A percentile compares a stretch with the other conserved stretches of the same genome.
Conservation (phyloP, 2,329 filamentous ascomycete genomes). For the Epichloe sibirici region DNA sequence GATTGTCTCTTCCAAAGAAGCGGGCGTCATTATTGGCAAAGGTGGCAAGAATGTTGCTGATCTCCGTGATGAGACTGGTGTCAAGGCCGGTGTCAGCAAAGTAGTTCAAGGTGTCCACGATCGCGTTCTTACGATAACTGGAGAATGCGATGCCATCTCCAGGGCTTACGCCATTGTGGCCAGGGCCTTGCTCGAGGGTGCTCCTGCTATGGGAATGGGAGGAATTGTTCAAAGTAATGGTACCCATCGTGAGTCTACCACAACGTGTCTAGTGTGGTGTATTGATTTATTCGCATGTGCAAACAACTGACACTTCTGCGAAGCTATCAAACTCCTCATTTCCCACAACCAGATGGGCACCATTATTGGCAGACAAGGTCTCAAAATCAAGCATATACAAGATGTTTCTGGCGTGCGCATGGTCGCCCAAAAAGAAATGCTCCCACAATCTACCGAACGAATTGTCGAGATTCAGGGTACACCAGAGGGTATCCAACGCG, state of each 20-base stretch:
- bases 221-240: slow-evolving; percentile 77
- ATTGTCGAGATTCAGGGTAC: slow-evolving; percentile 95
- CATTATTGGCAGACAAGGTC: slow-evolving; percentile 89
- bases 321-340: slow-evolving; percentile 94
- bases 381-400: slow-evolving; percentile 99
- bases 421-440: slow-evolving; percentile 99
- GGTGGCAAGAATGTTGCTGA: slow-evolving; percentile 97
- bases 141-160: slow-evolving; percentile 75
- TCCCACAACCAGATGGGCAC: slow-evolving; percentile 99
- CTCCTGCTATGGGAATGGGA: slow-evolving; percentile 91
- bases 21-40: slow-evolving; percentile 98
- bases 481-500: slow-evolving; percentile 88
- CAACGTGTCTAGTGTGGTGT: background rate
- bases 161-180: slow-evolving; percentile 91
- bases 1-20: slow-evolving; percentile 97
- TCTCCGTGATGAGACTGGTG: slow-evolving; percentile 90
- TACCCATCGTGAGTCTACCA: slow-evolving; percentile 63
- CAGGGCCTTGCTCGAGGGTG: slow-evolving; percentile 81
- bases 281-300: background rate
- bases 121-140: slow-evolving; percentile 90
- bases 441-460: slow-evolving; percentile 94
- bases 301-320: background rate
- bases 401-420: slow-evolving; percentile 94
- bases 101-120: slow-evolving; percentile 96
- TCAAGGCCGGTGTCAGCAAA: slow-evolving; percentile 97